These are phyloP conservation scores for Mycosarcoma maydis DNA, from an alignment of 1,284 basidiomycete species.

Conservation along the genomic window DNA sequence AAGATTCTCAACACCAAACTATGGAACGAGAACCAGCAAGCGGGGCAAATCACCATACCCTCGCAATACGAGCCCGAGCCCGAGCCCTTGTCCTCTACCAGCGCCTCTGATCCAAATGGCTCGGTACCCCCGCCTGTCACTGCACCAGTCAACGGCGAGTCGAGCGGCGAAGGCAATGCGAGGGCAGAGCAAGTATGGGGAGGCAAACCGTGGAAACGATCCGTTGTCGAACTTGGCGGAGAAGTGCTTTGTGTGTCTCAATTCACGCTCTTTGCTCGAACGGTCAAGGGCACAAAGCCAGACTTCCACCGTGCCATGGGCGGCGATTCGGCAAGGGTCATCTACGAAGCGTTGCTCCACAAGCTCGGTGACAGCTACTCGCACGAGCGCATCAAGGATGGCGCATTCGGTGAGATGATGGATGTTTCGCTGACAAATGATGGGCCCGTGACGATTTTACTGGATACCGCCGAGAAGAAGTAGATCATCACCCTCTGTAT, in stretches of 20 bases:
- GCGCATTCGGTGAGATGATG: slow-evolving; percentile 66
- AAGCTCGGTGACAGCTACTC: slow-evolving; percentile 46
- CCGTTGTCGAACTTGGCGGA: slow-evolving; percentile 57
- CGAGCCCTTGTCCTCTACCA: slow-evolving; percentile 14
- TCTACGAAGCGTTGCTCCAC: slow-evolving; percentile 57
- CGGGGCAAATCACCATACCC: slow-evolving; percentile 31
- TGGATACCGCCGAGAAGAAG: slow-evolving; percentile 59
- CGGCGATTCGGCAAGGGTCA: slow-evolving; percentile 38
- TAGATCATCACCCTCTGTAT: slow-evolving; percentile 5
- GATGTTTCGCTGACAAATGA: slow-evolving; percentile 62
- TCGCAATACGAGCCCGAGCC: slow-evolving; percentile 38
- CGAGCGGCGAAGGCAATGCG: slow-evolving; percentile 6
- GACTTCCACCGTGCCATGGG: slow-evolving; percentile 64
- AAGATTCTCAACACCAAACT: slow-evolving; percentile 59
- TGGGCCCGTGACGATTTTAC: slow-evolving; percentile 51
- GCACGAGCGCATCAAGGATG: slow-evolving; percentile 54
- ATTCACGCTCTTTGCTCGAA: slow-evolving; percentile 62
- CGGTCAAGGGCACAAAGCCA: slow-evolving; percentile 63
- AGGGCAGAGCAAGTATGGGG: slow-evolving; percentile 53
- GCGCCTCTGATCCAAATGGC: too few species aligned
- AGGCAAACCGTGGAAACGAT: slow-evolving; percentile 58
- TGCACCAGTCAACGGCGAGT: neutral
- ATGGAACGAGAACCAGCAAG: slow-evolving; percentile 58
- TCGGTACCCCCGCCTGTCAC: too few species aligned
- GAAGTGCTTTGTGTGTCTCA: slow-evolving; percentile 65